Evolutionary conservation across 768 basidiomycete species (phyloP).

Genomic region (Suillus lakei): DNA sequence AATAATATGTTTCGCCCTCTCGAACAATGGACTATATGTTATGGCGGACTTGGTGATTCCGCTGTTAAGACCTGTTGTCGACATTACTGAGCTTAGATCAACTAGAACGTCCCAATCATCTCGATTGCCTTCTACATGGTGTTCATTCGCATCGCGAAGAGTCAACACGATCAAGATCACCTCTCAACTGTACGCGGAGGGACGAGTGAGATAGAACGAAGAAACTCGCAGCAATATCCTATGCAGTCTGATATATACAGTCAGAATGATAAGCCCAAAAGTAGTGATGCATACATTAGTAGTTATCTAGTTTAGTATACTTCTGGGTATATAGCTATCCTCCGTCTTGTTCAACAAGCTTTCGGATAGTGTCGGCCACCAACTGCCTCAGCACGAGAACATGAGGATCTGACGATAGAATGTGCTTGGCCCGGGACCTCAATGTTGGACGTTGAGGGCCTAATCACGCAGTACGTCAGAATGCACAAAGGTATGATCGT

Average conservation of each 20-base stretch:
- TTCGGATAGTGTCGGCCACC: not conserved
- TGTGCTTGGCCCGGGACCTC: not conserved
- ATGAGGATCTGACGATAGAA: not conserved
- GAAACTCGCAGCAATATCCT: not conserved
- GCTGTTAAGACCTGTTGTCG: not conserved
- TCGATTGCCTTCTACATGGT: slow-evolving; percentile 17
- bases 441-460: not conserved
- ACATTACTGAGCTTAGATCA: not conserved
- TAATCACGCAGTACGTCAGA: not conserved
- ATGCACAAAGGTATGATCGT: not conserved
- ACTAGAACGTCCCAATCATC: slow-evolving; percentile 3
- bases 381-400: not conserved
- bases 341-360: not conserved
- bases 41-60: not conserved
- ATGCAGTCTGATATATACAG: not conserved
- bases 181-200: not conserved
- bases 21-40: slow-evolving; percentile 1
- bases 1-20: slow-evolving; percentile 1
- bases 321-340: not conserved
- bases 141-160: slow-evolving; percentile 5
- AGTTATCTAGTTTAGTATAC: not conserved
- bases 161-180: not conserved
- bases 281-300: not conserved
- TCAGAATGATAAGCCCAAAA: not conserved
- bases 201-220: not conserved